Base-by-base conservation (phyloP, 164 flowering plant genomes). In the Liquidambar formosana region DNA sequence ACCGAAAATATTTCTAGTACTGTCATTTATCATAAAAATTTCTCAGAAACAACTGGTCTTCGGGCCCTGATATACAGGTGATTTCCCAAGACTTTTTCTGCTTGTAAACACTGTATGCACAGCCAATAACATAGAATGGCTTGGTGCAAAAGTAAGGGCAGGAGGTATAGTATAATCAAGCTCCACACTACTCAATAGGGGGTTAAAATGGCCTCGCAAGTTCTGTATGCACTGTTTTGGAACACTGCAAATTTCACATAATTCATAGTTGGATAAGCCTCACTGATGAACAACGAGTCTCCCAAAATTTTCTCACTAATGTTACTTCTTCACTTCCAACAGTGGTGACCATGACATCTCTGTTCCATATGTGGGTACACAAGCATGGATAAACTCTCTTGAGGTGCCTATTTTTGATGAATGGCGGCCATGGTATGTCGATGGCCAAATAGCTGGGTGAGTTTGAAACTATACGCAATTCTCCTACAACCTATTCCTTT, bases 361-460 rank as follows among this genome's bases (percentile, higher is more conserved):
- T 14, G 33, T 62, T 43, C 61, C 67, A 15, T 64, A 63, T 43
- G 3, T 70, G 10, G 73, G 51, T 14, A 70, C 73, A 10, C 59
- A 49, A 44, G 33, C 28, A 41, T 70, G 73, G 73, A 70, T 70
- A n/a, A 71, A 56, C 18, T 58, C 67, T 33, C 61, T 71, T 4
- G 67, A 22, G 16, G 68, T 72, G 33, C 48, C 72, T 4, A 26
- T 71, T n/a, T 57, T 57, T 8, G 75, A 75, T 64, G 62, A 66
- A 8, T 78, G 81, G 81, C 63, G 78, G 14, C 70, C 81, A 62
- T 78, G 81, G 81, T 66, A 63, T 53, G 70, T 74, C 8, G 73
- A 75, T 61, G 76, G 65, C 27, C 81, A 78, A 61, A 33, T 78
- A 62, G 75, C 73, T 15, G 81, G 81, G 81, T 78, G 33, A 48